Evolutionary conservation across 2,329 filamentous ascomycete species (phyloP), one percentile per base, ranked within the genome.

Genomic region (Fonsecaea multimorphosa): DNA sequence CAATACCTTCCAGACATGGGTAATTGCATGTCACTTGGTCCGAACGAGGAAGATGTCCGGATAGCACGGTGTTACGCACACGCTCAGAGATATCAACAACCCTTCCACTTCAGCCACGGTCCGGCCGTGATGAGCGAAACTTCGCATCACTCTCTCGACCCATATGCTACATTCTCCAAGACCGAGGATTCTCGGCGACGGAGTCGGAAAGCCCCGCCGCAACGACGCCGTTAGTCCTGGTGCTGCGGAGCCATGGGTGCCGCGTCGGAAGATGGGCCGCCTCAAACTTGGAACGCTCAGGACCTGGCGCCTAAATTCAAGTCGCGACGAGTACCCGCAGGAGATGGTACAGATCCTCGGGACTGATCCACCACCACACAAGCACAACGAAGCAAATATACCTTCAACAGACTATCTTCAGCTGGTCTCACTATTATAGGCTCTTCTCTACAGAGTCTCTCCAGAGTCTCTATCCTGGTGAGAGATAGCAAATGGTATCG

Each of bases 31-130:
- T 60, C 58, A n/a, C 19, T 52, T n/a, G 46, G 46, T 27, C 58
- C 58, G 12, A 60, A 51, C 12, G 58, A 53, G 32, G 58, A 60
- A 31, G 58, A 60, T 22, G 22, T 52, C 1, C 58, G 58, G 11
- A 60, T 60, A 27, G 58, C 46, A 19, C 44, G 31, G 29, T 60
- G 46, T 29, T 60, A 60, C 44, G 29, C 34, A 19, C 58, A 60
- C 58, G 58, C 58, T 22, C 49, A 60, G 22, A 60, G 51, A 60
- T 53, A 60, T 36, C 44, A 53, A 38, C 46, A 53, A 38, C 46
- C 32, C n/a, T n/a, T 38, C 24, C 58, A 40, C 31, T 40, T 8
- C 12, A 52, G 44, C 44, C 34, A 60, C 14, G 12, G 40, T n/a
- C 46, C 44, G 6, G 24, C 19, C 32, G 27, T 31, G 22, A 36